These are phyloP conservation scores for Oryza glumipatula DNA, from an alignment of 176 grass and related monocot genomes.

Conservation along the genomic window DNA sequence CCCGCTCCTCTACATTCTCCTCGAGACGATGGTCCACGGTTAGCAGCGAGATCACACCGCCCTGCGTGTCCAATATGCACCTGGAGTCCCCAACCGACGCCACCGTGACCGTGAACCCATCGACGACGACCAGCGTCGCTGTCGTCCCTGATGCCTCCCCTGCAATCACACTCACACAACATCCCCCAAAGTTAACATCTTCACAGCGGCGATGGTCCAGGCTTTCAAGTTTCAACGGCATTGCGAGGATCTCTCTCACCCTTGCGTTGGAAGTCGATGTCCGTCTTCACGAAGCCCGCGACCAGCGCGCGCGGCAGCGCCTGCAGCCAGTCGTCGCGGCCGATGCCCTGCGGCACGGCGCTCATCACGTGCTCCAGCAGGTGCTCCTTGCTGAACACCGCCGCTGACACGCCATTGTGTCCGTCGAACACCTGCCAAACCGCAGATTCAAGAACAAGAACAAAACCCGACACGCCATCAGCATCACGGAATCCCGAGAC, in stretches of 20 bases:
- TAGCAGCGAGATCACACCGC: slow-evolving; percentile 73
- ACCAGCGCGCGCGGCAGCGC: slow-evolving; percentile 86
- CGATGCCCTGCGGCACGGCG: slow-evolving; percentile 82
- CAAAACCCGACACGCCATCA: slow-evolving; percentile 6
- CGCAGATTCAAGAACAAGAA: slow-evolving; percentile 44
- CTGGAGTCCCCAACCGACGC: slow-evolving; percentile 96
- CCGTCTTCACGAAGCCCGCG: slow-evolving; percentile 93
- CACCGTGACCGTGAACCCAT: slow-evolving; percentile 83
- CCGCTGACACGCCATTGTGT: slow-evolving; percentile 92
- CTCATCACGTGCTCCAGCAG: slow-evolving; percentile 94
- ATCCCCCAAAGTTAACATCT: slow-evolving; percentile 23
- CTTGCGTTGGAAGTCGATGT: slow-evolving; percentile 96
- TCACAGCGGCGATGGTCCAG: neutral
- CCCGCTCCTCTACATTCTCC: slow-evolving; percentile 90
- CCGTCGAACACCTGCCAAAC: slow-evolving; percentile 80
- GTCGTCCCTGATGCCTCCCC: slow-evolving; percentile 95
- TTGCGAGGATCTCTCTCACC: slow-evolving; percentile 49
- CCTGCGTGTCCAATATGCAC: slow-evolving; percentile 83
- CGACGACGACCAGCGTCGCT: slow-evolving; percentile 82
- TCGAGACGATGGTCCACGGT: slow-evolving; percentile 92
- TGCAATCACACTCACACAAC: neutral
- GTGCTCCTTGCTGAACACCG: slow-evolving; percentile 92
- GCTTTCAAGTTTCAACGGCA: slow-evolving; percentile 9
- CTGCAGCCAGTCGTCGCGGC: slow-evolving; percentile 83
- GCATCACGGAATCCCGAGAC: slow-evolving; percentile 25